Base-by-base conservation (phyloP, 169 alveolate species). In the Cryptosporidium baileyi region DNA sequence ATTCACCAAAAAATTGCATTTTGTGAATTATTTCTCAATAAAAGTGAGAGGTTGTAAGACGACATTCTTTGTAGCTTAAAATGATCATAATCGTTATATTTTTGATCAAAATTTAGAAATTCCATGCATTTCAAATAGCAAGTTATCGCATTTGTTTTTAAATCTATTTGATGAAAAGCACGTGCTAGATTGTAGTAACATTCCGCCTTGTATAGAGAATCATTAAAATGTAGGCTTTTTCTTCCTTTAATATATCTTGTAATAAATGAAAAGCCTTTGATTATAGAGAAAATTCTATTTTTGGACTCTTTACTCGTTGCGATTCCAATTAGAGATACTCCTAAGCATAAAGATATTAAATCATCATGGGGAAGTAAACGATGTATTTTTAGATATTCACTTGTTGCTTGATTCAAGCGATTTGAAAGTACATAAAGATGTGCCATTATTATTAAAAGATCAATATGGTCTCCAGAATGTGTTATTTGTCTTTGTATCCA, bases 81-180 rank as follows among this genome's bases (percentile, higher is more conserved):
- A 32, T 6, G 47, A 3, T 65, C 81, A 34, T 45, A 65, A 32
- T 49, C 54, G 9, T 30, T 38, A 3, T 41, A 1, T 45, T 28
- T 44, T 28, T 26, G 38, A 9, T 8, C 13, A 2, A 30, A 36
- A 26, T 47, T 51, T 34, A 74, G 36, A 19, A 30, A 36, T 13
- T 59, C 61, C 17, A 74, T 51, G 24, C 85, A 74, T 24, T 30
- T 51, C 15, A 57, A 24, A 30, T 74, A 74, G 22, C 57, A 57
- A 8, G 15, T 54, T 54, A 74, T 51, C 19, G 85, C 85, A 24
- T 74, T 57, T 13, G 67, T 22, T 36, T 74, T 74, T 26, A 74
- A 59, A 57, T 74, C 54, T 9, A 74, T 74, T 57, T 74, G 85
- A 74, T 74, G 85, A 54, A 54, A 74, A 17, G 85, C 85, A 26